Base-by-base conservation (phyloP, 1,139 yeast species). In the Blastobotrys proliferans region DNA sequence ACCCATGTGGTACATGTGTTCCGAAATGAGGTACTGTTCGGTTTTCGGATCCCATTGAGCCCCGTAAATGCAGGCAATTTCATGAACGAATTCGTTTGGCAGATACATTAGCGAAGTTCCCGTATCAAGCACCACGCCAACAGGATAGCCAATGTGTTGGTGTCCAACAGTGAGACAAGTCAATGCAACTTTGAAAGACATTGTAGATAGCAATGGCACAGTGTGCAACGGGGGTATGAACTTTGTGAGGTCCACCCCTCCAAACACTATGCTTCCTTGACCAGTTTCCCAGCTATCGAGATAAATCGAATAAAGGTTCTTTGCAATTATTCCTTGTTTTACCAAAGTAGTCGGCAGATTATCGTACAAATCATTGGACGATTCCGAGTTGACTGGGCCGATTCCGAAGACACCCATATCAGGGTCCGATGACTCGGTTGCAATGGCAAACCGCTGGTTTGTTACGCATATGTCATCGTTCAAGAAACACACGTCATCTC, bases 321-420 rank as follows among this genome's bases (percentile, higher is more conserved):
- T 72, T 19, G 70, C 48, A 46, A 79, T 81, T 9, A 69, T 49
- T 0, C 86, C 88, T 41, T 68, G 68, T 13, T 61, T 50, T 20
- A 68, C 73, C 65, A 84, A 64, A 48, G 74, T 74, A 38, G 69
- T 45, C 1, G 92, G 92, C 42, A 81, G 66, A 56, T 81, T 80
- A 35, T 72, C 68, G 57, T 80, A 79, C 59, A 57, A 51, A 6
- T 44, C 3, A 8, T 31, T 37, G 16, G 56, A 35, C 1, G 56
- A 47, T 33, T 56, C 57, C 5, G 56, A 46, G 32, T 51, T 52
- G 20, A 53, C 50, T 3, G 48, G 48, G 5, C 60, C 58, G 38
- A 55, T 50, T 5, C 58, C 57, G 44, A 53, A 48, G n/a, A 56
- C 58, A 11, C 60, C 60, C 54, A 54, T 46, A 10, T 39, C 47